Base-by-base conservation (phyloP, 2,329 filamentous ascomycete species). In the Biscogniauxia sp. region DNA sequence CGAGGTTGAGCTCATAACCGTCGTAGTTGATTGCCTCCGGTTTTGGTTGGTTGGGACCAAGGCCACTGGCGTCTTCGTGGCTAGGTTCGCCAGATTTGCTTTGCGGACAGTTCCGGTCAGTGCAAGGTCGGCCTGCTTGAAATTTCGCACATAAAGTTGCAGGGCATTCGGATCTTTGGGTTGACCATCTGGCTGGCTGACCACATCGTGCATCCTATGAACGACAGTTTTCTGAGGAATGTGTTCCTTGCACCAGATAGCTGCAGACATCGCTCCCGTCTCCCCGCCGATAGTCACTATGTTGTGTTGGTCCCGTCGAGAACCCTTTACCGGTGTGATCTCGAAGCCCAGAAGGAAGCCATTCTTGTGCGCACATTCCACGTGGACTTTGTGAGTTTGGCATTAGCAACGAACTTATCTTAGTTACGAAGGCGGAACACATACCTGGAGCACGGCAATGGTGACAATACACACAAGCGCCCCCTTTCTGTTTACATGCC, bases 91-190 rank as follows among this genome's bases (percentile, higher is more conserved):
- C 51, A 95, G 83, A 61, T 92, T 95, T 20, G 95, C 94, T 76
- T 97, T 97, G 58, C 95, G 89, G 20, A 95, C 92, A 19, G 94
- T 97, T 26, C 95, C 95, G 2, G 93, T 97, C 68, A 97, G 79
- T 2, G 91, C 87, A 50, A 94, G 84, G 73, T 99, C 95, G 8
- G 95, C 94, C 76, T 98, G 94, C 76, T 99, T 99, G 80, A 92
- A 97, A 60, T 89, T 93, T 67, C 89, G 89, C 52, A 90, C 91
- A 73, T 91, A 99, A 25, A 96, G 82, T 74, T 97, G 93, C 55
- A 99, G 78, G 9, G 91, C 92, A 68, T 88, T 96, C 57, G 60
- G 51, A 52, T 69, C 64, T 37, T 67, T 69, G 53, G 60, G 59
- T 53, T 69, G 61, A 26, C 60, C 58, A 37, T 72, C 70, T 5